These are phyloP conservation scores for Gliomastix tumulicola DNA, from an alignment of 2,329 filamentous ascomycete genomes.

Conservation along the genomic window DNA sequence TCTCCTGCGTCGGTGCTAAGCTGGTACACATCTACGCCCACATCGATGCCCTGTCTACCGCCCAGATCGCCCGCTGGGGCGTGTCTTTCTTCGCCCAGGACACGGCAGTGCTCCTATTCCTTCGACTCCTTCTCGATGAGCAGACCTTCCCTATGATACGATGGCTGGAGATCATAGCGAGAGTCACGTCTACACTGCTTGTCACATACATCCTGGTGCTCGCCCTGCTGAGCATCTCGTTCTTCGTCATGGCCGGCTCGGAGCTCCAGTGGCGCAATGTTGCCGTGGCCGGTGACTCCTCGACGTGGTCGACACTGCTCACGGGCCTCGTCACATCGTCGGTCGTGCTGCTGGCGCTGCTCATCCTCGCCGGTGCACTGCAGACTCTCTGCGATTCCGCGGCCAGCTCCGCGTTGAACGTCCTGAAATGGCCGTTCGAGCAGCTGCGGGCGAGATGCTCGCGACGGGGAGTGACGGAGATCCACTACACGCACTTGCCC, in stretches of 20 bases:
- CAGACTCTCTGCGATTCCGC: neutral
- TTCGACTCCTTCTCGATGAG: conserved; percentile 3
- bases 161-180: neutral
- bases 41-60: conserved; percentile 4
- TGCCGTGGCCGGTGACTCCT: neutral
- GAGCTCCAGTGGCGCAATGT: neutral
- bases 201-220: neutral
- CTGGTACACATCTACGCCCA: conserved; percentile 7
- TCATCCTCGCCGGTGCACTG: neutral
- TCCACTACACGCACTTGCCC: neutral
- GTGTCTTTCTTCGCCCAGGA: conserved; percentile 7
- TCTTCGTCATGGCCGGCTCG: neutral
- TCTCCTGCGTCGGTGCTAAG: conserved; percentile 4
- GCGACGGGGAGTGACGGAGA: no score
- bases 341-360: neutral
- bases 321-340: neutral
- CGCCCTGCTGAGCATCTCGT: neutral
- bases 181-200: no score
- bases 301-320: neutral
- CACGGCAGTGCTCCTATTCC: conserved; percentile 2
- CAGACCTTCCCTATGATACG: neutral
- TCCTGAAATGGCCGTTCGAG: no score
- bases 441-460: neutral
- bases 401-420: neutral
- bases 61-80: conserved; percentile 2